phyloP scores from a whole-genome alignment of 176 grass and related monocot species.

The Phoenix dactylifera region DNA sequence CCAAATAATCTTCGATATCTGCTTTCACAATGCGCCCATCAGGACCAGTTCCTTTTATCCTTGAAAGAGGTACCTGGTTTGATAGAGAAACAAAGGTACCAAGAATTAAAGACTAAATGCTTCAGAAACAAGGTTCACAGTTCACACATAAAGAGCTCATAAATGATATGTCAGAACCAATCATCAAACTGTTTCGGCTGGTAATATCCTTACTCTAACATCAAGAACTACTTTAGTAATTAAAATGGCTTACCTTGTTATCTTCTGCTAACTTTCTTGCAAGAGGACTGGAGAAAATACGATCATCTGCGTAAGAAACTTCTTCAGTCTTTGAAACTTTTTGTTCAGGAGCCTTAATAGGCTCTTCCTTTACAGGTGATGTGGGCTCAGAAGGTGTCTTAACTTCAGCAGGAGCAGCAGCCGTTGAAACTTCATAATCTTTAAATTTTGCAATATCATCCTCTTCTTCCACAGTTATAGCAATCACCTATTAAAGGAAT shows the following conservation, averaged over 20 bases:
- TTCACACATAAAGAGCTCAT: too few relatives aligned
- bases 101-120: too few relatives aligned
- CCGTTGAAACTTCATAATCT: conserved; percentile 68
- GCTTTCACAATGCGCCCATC: conserved; percentile 90
- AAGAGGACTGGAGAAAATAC: conserved; percentile 78
- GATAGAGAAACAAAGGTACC: too few relatives aligned
- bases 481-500: conserved; percentile 46
- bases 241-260: conserved; percentile 48
- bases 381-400: conserved; percentile 27
- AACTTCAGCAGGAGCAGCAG: conserved; percentile 41
- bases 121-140: too few relatives aligned
- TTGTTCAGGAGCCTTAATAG: conserved; percentile 32
- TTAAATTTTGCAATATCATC: conserved; percentile 81
- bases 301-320: conserved; percentile 42
- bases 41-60: conserved; percentile 85
- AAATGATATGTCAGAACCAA: too few relatives aligned
- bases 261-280: conserved; percentile 94
- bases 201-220: not conserved
- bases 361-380: conserved; percentile 24
- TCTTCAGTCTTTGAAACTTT: conserved; percentile 47
- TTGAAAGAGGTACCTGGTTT: conserved; percentile 64
- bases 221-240: not conserved
- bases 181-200: too few relatives aligned
- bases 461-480: conserved; percentile 84
- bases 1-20: conserved; percentile 94